Base-by-base conservation (phyloP, 139 green algal genomes). In the Chlorella sp. region DNA sequence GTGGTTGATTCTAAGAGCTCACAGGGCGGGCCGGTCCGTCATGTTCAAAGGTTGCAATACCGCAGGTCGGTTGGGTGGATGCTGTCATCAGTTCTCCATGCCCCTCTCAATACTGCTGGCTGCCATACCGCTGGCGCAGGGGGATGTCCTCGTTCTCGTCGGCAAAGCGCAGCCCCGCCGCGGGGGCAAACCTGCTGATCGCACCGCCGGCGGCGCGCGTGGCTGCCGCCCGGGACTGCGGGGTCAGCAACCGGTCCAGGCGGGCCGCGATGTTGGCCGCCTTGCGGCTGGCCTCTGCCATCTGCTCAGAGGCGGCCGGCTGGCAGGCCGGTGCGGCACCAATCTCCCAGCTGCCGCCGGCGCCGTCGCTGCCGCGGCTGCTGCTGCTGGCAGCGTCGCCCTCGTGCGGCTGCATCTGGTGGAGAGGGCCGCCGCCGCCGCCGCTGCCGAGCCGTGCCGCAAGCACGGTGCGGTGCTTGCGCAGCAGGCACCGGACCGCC, bases 251-350 rank as follows among this genome's bases (percentile, higher is more conserved):
- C 9, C 60, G 43, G 45, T 71, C 72, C 2, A 78, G 46, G 35
- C 64, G 62, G 6, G 51, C 59, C n/a, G 72, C 72, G 23, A 78
- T 78, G 72, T 46, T 71, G 27, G 72, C 72, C 8, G 72, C 72
- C 38, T 67, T 73, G 62, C 63, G 45, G 21, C 60, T 36, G 15
- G 60, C 73, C 50, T 79, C 60, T 41, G 63, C 73, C 73, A 73
- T 77, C 1, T 42, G 56, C 21, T 59, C 71, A 23, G 56, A 41
- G 42, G 43, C 58, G 9, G 71, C 14, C 62, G 40, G 65, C 27
- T 46, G 46, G 12, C 53, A 9, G 27, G 25, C 23, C 51, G 41
- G 69, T 53, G 25, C 69, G 2, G 69, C 53, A 5, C 53, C 53
- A 8, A 66, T 75, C 17, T 41, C 69, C 53, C 69, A 66, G 69